A percentile compares a stretch with the other conserved stretches of the same genome.
Conservation (phyloP, 768 basidiomycete genomes). For the Amanita muscaria region DNA sequence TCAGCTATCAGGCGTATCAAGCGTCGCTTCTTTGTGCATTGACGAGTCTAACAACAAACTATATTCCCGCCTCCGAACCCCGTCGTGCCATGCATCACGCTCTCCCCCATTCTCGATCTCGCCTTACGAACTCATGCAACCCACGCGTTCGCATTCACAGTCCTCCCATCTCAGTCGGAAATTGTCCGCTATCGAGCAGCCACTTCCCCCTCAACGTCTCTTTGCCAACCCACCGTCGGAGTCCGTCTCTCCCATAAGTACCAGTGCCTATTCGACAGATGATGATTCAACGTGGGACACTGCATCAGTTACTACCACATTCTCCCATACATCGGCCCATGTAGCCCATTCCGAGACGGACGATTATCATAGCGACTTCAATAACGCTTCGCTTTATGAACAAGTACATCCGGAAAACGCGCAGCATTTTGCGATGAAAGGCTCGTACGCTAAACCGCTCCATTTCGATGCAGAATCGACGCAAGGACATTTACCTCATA, state of each 20-base stretch:
- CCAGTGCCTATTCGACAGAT: slow-evolving; percentile 45
- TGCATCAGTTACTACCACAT: slow-evolving; percentile 52
- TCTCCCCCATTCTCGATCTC: slow-evolving; percentile 49
- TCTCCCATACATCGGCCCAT: slow-evolving; percentile 47
- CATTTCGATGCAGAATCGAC: slow-evolving; percentile 34
- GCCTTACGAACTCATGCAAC: slow-evolving; percentile 31
- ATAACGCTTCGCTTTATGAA: background rate
- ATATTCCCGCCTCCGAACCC: slow-evolving; percentile 32
- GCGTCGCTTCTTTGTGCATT: slow-evolving; percentile 19
- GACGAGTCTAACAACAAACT: slow-evolving; percentile 25
- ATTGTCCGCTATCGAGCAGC: too few species aligned
- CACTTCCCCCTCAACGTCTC: background rate
- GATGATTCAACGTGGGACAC: slow-evolving; percentile 75
- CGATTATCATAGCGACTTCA: background rate
- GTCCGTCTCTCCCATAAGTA: slow-evolving; percentile 25
- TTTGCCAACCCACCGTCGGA: too few species aligned
- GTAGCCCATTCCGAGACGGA: background rate
- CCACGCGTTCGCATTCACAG: background rate
- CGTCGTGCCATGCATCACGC: slow-evolving; percentile 39
- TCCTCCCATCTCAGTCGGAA: too few species aligned
- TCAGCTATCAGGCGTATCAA: slow-evolving; percentile 23
- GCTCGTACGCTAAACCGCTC: slow-evolving; percentile 24
- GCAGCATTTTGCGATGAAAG: slow-evolving; percentile 1
- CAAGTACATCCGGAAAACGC: background rate
- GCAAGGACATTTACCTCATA: slow-evolving; percentile 67